A percentile compares a stretch with the other conserved stretches of the same genome.
Conservation (phyloP, 768 basidiomycete species). For the Rhizopogon vulgaris region DNA sequence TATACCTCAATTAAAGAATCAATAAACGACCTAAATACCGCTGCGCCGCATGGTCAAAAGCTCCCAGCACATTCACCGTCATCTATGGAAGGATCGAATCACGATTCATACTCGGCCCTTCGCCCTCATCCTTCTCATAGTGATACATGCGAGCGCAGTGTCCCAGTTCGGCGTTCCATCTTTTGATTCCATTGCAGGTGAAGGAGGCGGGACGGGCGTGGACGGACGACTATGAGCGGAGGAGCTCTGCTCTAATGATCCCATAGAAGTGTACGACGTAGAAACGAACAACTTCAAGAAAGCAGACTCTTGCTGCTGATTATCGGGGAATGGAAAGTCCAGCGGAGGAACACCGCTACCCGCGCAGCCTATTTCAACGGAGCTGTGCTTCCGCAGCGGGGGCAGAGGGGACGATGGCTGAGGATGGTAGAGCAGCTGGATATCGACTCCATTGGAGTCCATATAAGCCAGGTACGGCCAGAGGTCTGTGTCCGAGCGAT, state of each 20-base stretch:
- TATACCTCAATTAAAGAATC: not conserved
- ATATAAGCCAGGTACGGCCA: constrained; percentile 62
- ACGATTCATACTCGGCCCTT: not conserved
- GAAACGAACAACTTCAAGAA: constrained; percentile 58
- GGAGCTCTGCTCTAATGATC: constrained; percentile 41
- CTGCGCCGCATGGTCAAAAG: not conserved
- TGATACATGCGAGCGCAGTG: constrained; percentile 15
- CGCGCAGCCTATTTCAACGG: constrained; percentile 37
- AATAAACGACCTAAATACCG: constrained; percentile 1
- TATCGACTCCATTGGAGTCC: constrained; percentile 50
- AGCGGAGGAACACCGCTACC: constrained; percentile 32
- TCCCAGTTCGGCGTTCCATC: constrained; percentile 25
- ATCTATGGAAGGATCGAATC: not conserved
- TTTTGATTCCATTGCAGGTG: not conserved
- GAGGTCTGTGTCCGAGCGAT: constrained; percentile 44
- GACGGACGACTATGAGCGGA: constrained; percentile 5
- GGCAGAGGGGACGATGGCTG: constrained; percentile 29
- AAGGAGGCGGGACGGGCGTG: constrained; percentile 9
- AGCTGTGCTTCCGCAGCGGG: constrained; percentile 37
- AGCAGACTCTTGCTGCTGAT: constrained; percentile 35
- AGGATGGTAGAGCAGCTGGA: constrained; percentile 51
- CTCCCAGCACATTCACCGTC: not conserved
- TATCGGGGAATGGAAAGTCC: constrained; percentile 35
- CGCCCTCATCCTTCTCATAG: not conserved
- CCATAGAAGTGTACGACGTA: constrained; percentile 42